Evolutionary conservation across 768 basidiomycete genomes (phyloP), one percentile per base, ranked within the genome.

Genomic region (Rubroboletus satanas): DNA sequence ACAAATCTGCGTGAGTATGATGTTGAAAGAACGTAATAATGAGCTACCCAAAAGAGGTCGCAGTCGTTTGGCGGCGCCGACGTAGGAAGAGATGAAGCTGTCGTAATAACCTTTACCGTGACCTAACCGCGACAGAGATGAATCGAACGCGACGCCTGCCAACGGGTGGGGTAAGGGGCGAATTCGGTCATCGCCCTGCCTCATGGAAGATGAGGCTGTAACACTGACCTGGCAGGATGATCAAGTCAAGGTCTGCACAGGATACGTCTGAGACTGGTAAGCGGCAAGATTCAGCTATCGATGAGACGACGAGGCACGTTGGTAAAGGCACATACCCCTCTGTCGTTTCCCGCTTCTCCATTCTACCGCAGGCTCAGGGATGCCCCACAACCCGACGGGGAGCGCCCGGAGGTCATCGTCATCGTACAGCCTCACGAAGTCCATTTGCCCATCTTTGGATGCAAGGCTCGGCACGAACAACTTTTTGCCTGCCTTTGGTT

Each of bases 31-130:
- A 49, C 33, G 61, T 42, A 49, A 56, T 51, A 38, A 57, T 49
- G 55, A 61, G 74, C 55, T 59, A 89, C 90, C 82, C 50, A 90
- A 75, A 31, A 84, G 60, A 1, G 89, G 85, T 52, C 71, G 75
- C 23, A 72, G 71, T 55, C 73, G 71, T 26, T 74, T 73, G 50
- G 71, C 72, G 14, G 72, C 63, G 38, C 42, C 55, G 31, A 74
- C 66, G 55, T 89, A 90, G 1, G 75, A 67, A 3, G 82, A 70
- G 35, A 92, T 74, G 70, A 88, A 92, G 14, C 78, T 75, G 71
- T 92, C 90, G 61, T 92, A 92, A 71, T 87, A 90, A 7, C 90
- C 90, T 68, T 88, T 92, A 23, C 90, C 89, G 59, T 90, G 88
- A 10, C 90, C 90, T 29, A 92, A 77, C 31, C 90, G 83, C 45